Evolutionary conservation across 331 rosid species (phyloP), one percentile per base, ranked within the genome.

Genomic region (Prunus yedoensis): DNA sequence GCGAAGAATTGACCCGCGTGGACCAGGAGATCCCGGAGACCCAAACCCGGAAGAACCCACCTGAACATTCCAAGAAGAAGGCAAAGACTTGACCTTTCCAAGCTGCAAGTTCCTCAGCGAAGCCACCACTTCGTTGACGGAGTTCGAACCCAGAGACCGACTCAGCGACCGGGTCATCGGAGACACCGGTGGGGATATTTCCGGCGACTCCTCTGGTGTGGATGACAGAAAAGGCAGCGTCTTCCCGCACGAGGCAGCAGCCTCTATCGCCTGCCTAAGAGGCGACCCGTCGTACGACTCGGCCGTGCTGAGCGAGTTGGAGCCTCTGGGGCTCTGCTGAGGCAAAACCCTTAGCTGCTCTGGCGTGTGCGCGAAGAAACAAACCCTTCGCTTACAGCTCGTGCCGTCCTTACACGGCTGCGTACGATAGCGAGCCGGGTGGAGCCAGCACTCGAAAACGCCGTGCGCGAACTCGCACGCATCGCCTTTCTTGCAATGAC

Each of bases 371-470:
- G 99, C 99, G 3, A 94, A 94, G 88, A 94, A 94, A 59, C 97
- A 94, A 2, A 94, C 97, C 20, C 97, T 79, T 0, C 99, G 79
- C n/a, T 93, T 86, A 57, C 99, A 92, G 45, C 88, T 88, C 0
- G 91, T 92, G 0, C 97, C 99, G 8, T 92, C 99, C 78, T 94
- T 94, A 80, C 99, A 94, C 0, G 99, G 97, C 92, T 94, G 97
- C 10, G 99, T 94, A 18, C 99, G 85, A 75, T 94, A 94, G 17
- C 99, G 90, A 3, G 97, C 93, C 0, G 99, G 97, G 52, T 94
- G 99, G 0, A 94, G 96, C 99, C 99, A 94, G 49, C 97, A 94
- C 99, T 94, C 97, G 20, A 94, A 94, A 1, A 94, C 99, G 0
- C 99, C 97, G 41, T 94, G 99, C 11, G 99, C 96, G 59, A 81